Evolutionary conservation across 1,284 basidiomycete species (phyloP).

Genomic region (Exobasidium cylindrosporum): DNA sequence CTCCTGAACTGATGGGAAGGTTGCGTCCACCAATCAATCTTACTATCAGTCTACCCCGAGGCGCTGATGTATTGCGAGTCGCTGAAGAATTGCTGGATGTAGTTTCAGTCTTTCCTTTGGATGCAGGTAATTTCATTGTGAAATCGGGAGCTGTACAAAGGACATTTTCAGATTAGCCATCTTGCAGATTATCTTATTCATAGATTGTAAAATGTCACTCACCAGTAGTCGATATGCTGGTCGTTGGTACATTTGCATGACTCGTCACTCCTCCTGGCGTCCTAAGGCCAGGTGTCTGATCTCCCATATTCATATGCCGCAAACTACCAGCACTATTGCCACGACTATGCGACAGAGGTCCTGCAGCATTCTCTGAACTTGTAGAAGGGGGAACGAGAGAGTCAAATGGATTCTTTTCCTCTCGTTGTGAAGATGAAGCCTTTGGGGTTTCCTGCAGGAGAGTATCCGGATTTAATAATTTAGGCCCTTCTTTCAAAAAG

Average conservation of each 20-base stretch:
- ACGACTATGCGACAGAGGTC: constrained; percentile 22
- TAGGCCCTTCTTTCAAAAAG: too few relatives aligned
- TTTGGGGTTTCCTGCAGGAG: constrained; percentile 34
- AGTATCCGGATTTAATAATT: too few relatives aligned
- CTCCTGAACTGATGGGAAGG: constrained; percentile 63
- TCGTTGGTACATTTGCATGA: constrained; percentile 43
- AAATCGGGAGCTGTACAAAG: constrained; percentile 39
- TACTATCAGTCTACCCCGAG: constrained; percentile 81
- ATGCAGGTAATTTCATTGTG: constrained; percentile 50
- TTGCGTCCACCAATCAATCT: constrained; percentile 88
- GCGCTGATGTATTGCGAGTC: constrained; percentile 41
- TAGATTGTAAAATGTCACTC: constrained; percentile 4
- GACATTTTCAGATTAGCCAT: neutral
- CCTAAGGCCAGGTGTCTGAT: constrained; percentile 35
- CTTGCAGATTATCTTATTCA: neutral
- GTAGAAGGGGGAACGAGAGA: constrained; percentile 14
- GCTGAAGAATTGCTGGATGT: constrained; percentile 7
- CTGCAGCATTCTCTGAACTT: neutral
- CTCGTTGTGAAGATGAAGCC: constrained; percentile 33
- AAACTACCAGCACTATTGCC: constrained; percentile 22
- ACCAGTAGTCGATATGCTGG: constrained; percentile 36
- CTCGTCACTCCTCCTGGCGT: constrained; percentile 45
- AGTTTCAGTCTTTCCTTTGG: constrained; percentile 31
- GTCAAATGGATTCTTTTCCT: constrained; percentile 49
- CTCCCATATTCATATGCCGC: constrained; percentile 17